Evolutionary conservation across 2,329 filamentous ascomycete species (phyloP), one percentile per base, ranked within the genome.

Genomic region (Triangularia setosa): DNA sequence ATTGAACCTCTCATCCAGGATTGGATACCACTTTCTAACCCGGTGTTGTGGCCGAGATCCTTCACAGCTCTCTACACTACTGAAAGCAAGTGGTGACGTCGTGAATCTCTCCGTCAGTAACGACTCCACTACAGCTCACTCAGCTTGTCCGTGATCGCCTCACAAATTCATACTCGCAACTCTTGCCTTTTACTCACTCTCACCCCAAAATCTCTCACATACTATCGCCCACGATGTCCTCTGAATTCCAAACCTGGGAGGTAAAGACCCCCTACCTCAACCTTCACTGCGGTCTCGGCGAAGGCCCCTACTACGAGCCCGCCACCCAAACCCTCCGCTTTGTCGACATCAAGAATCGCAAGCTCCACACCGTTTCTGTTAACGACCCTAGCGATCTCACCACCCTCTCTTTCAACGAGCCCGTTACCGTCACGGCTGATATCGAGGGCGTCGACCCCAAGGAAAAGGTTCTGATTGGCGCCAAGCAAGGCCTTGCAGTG

Each of bases 401-500:
- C 68, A 89, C 90, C 52, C 69, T 82, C 40, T 79, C 87, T 73
- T 77, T 88, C 48, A 80, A 84, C 74, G 79, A 80, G 67, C 79
- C 80, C 25, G 77, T 84, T 63, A 85, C 84, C 24, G 88, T 92
- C 55, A 97, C 93, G 48, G 90, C 90, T 61, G 90, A 97, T 76
- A 91, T 97, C 69, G 84, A 87, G 68, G 86, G 89, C 66, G 79
- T 81, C 58, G 83, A 88, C 73, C 80, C 85, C 3, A 75, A 74
- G 58, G 80, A 90, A 58, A 86, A 88, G 73, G 89, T 97, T 75
- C 80, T 92, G 63, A 84, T 94, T 70, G 93, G 88, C 54, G 87
- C 90, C 74, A 96, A 97, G 80, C 84, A 89, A 74, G 93, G 93
- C 65, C 86, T 91, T 71, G 93, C 91, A n/a, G 81, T 91, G 60